Conservation (phyloP, 148 eudicot species). For the Limonium bicolor region DNA sequence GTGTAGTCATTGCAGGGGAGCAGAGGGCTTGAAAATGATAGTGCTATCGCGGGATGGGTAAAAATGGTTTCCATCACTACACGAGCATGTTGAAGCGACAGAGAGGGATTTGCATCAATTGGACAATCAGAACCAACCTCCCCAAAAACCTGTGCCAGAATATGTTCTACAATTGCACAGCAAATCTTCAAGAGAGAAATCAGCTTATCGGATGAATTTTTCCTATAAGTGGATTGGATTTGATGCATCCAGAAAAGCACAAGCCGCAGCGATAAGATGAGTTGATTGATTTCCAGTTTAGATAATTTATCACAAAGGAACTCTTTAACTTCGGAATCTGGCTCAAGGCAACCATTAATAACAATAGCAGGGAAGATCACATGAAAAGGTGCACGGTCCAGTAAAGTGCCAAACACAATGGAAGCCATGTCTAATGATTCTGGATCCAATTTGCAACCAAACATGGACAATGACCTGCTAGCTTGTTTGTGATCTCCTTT, state of each 20-base stretch:
- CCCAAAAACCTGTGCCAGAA: constrained; percentile 20
- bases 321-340: constrained; percentile 22
- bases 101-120: constrained; percentile 4
- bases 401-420: constrained; percentile 36
- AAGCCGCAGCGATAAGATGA: constrained; percentile 34
- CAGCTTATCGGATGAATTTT: constrained; percentile 22
- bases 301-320: constrained; percentile 48
- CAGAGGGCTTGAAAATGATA: constrained; percentile 36
- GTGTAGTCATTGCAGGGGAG: constrained; percentile 14
- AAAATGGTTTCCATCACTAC: constrained; percentile 48
- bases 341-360: constrained; percentile 16
- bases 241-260: constrained; percentile 69
- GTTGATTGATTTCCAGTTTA: constrained; percentile 27
- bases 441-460: constrained; percentile 3
- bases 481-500: too few species aligned
- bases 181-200: constrained; percentile 37
- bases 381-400: constrained; percentile 57
- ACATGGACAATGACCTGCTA: too few species aligned
- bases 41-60: constrained; percentile 46
- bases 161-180: constrained; percentile 26
- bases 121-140: constrained; percentile 15
- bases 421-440: constrained; percentile 28
- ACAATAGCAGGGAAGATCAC: constrained; percentile 44
- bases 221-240: constrained; percentile 23
- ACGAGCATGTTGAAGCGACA: constrained; percentile 11